Percentiles rank a stretch among this genome's conserved stretches.
These are phyloP conservation scores for Flaveria floridana DNA, from an alignment of 140 eudicot genomes.

Conservation along the genomic window DNA sequence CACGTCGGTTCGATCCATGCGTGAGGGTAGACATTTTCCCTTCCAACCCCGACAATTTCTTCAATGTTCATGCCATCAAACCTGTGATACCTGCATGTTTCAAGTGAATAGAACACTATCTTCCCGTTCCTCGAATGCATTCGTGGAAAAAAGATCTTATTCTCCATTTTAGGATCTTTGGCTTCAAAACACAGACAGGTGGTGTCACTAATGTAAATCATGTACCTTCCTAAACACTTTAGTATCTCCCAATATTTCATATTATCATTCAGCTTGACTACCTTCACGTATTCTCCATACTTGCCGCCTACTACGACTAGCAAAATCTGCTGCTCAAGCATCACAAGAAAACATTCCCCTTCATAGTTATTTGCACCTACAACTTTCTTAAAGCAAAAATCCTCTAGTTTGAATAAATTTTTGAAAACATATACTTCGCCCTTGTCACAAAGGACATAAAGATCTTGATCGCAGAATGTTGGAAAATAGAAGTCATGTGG, in stretches of 20 bases:
- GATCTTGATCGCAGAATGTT: neutral
- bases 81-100: neutral
- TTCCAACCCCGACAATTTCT: conserved; percentile 5
- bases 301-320: neutral
- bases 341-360: neutral
- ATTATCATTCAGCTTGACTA: conserved; percentile 5
- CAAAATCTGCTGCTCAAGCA: neutral
- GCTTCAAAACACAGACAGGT: conserved; percentile 1
- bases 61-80: neutral
- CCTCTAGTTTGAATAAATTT: no score
- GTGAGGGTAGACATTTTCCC: neutral
- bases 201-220: conserved; percentile 5
- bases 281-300: conserved; percentile 8
- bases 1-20: conserved; percentile 13
- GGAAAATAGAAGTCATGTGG: neutral
- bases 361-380: no score
- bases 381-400: neutral
- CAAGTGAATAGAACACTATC: conserved; percentile 18
- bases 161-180: neutral
- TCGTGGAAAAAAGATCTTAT: conserved; percentile 10
- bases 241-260: conserved; percentile 5
- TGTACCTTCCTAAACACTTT: conserved; percentile 7
- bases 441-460: neutral
- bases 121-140: neutral
- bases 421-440: neutral